Percentiles rank a stretch among this genome's conserved stretches.
phyloP scores from a whole-genome alignment of 768 basidiomycete species.

The Clitopilus hobsonii region DNA sequence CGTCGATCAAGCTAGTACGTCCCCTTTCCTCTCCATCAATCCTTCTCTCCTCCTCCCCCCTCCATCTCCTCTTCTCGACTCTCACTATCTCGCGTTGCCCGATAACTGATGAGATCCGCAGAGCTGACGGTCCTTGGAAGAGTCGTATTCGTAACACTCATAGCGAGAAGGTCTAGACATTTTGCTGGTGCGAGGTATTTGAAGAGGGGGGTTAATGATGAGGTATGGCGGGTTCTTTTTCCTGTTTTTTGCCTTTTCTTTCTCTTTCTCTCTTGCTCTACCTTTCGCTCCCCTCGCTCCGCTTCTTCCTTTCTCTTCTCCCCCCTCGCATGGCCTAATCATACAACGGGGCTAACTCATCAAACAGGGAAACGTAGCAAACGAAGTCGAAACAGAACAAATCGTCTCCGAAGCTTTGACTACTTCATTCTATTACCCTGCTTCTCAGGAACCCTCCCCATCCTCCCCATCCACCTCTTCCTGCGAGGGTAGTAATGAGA shows the following conservation, averaged over 20 bases:
- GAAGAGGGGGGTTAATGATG: constrained; percentile 90
- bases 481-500: no score
- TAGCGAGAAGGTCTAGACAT: constrained; percentile 90
- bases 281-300: not conserved
- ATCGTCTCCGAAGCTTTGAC: constrained; percentile 89
- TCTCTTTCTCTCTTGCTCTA: no score
- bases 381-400: constrained; percentile 98
- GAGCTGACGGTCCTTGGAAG: constrained; percentile 89
- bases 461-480: no score
- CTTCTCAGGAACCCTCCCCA: constrained; percentile 24
- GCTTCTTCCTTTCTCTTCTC: no score
- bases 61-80: not conserved
- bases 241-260: no score
- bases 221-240: no score
- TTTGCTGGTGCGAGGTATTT: constrained; percentile 94
- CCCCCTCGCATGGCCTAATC: no score
- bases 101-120: constrained; percentile 24
- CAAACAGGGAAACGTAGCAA: constrained; percentile 96
- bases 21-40: not conserved
- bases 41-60: no score
- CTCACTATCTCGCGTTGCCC: not conserved
- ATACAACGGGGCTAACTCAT: not conserved
- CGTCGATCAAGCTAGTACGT: constrained; percentile 95
- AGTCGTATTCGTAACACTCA: constrained; percentile 89
- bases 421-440: constrained; percentile 82